Evolutionary conservation across 805 yeast species (phyloP), one percentile per base, ranked within the genome.

Genomic region (Komagataella pseudopastoris): DNA sequence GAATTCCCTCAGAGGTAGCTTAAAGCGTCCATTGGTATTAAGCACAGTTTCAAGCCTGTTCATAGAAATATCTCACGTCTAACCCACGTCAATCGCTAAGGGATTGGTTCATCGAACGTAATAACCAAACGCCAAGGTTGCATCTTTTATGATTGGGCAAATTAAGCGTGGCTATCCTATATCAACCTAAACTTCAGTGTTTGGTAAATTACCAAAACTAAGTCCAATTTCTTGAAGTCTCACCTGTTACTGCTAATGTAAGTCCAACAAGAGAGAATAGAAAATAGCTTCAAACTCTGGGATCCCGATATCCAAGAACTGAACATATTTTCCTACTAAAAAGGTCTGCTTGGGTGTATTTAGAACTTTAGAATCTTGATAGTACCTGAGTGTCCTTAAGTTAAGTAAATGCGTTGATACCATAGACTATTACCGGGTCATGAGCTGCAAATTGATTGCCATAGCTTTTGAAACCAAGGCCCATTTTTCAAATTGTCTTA

Each of bases 211-310:
- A 81, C 77, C 47, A 76, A 56, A n/a, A 76, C 96, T 55, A 83
- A 75, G 64, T 83, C 86, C 49, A 87, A 69, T 5, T 86, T 76
- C 53, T 71, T 76, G 61, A 86, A 87, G 62, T 84, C 91, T 2
- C 83, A 49, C 90, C 93, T 4, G 93, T 71, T 16, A 85, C 85
- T 1, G 93, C 86, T 48, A 87, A 70, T 0, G 93, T 75, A 50
- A 88, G 70, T 23, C 96, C 96, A 52, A 88, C 76, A 59, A 88
- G 85, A 88, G 77, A 3, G 95, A 88, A 66, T 88, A 96, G 71
- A 87, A 85, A 36, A 88, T 66, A 47, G 88, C 74, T 60, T 96
- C 96, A 56, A 84, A 83, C 63, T 87, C 96, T 54, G 85, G 67
- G 43, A 83, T 76, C 49, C 80, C 74, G 1, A 79, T 75, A 10